Evolutionary conservation across 495 filamentous ascomycete genomes (phyloP), one percentile per base, ranked within the genome.

Genomic region (Penicillium pancosmium): DNA sequence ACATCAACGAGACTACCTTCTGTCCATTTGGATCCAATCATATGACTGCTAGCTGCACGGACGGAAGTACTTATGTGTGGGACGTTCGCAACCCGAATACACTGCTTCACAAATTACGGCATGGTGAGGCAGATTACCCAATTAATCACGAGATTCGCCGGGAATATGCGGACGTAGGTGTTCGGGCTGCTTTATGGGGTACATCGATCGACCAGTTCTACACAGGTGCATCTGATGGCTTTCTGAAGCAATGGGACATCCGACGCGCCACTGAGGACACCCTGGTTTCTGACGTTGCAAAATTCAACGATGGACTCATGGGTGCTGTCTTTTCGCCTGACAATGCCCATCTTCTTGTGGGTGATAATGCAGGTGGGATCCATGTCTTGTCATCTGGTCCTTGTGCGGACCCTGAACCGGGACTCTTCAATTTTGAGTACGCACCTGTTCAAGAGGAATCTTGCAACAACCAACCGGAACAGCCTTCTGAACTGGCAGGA

Each of bases 151-250:
- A 80, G 23, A 54, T 82, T 0, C 65, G 81, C 21, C 76, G 86
- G 18, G 91, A 96, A 62, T 63, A 79, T 5, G 83, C 84, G 19
- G 94, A 98, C 66, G 87, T 88, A 0, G 94, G 94, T 0, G 87
- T 97, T 7, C 88, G 88, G 40, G 88, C 94, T 57, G 84, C 85
- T 2, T 74, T 89, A 1, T 98, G 93, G 93, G 92, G 89, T 2
- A 78, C 80, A 4, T 81, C 80, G 0, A 73, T 80, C 4, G 85
- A 89, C 50, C 79, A 89, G 0, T 84, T 97, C 48, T 96, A 93
- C 65, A 96, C 90, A 15, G 94, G 93, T 3, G 88, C 87, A 3
- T 94, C 92, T 0, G 94, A 98, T 68, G 94, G 94, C 1, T 77
- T 88, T 0, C 78, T 98, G 9, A 96, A 92, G 55, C 81, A 86